These are phyloP conservation scores for Acacia confusa DNA, from an alignment of 306 rosid genomes.

Conservation along the genomic window DNA sequence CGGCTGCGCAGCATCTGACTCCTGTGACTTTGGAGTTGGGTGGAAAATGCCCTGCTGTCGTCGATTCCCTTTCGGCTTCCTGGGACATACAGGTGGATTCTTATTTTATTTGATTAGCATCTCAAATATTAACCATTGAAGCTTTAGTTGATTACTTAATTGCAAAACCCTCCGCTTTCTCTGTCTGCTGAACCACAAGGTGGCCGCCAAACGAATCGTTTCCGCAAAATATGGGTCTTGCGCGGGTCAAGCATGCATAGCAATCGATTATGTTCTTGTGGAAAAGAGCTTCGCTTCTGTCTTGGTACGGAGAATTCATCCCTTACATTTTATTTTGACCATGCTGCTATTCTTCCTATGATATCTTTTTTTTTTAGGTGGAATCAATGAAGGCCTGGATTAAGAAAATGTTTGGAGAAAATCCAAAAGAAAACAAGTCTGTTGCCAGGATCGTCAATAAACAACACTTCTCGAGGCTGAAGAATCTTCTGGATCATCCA, in stretches of 20 bases:
- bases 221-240: slow-evolving; percentile 69
- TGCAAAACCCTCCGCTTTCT: neutral
- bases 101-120: neutral
- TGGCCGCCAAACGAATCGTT: slow-evolving; percentile 52
- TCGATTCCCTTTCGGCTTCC: slow-evolving; percentile 64
- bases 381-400: slow-evolving; percentile 44
- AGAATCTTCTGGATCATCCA: slow-evolving; percentile 48
- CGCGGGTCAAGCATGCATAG: slow-evolving; percentile 84
- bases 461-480: slow-evolving; percentile 51
- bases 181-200: slow-evolving; percentile 43
- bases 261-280: slow-evolving; percentile 64
- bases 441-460: slow-evolving; percentile 60
- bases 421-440: slow-evolving; percentile 42
- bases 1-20: slow-evolving; percentile 66
- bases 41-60: slow-evolving; percentile 75
- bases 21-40: slow-evolving; percentile 78
- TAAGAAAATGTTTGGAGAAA: slow-evolving; percentile 58
- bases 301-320: slow-evolving; percentile 42
- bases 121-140: neutral
- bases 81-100: slow-evolving; percentile 55
- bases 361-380: slow-evolving; percentile 40
- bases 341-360: neutral
- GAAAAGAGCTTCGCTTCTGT: slow-evolving; percentile 49
- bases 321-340: neutral
- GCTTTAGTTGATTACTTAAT: neutral